Evolutionary conservation across 345 rosid species (phyloP).

Genomic region (Camelina sativa): DNA sequence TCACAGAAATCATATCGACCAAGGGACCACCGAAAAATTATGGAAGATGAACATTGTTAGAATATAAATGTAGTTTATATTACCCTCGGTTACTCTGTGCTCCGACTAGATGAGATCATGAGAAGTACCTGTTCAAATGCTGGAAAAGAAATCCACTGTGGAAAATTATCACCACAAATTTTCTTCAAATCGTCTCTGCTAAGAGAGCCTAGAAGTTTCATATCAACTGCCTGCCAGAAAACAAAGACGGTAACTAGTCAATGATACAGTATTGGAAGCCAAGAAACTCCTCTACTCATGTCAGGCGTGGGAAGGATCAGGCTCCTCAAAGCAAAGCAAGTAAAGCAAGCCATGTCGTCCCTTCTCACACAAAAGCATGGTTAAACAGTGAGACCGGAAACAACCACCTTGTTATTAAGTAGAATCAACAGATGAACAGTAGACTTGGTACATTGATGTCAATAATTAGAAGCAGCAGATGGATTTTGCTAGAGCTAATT

Average conservation of each 20-base stretch:
- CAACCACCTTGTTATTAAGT: neutral
- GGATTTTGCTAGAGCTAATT: neutral
- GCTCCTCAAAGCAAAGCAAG: neutral
- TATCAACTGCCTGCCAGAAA: constrained; percentile 81
- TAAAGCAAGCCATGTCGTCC: neutral
- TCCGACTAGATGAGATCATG: neutral
- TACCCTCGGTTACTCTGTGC: neutral
- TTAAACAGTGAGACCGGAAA: constrained; percentile 3
- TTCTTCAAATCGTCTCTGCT: constrained; percentile 93
- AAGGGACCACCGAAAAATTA: neutral
- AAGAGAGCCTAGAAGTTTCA: constrained; percentile 85
- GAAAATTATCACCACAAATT: constrained; percentile 94
- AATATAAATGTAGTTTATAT: neutral
- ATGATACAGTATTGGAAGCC: neutral
- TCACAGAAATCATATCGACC: constrained; percentile 18
- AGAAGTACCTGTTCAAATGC: constrained; percentile 89
- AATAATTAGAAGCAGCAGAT: neutral
- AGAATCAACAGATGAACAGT: constrained; percentile 3
- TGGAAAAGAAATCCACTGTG: constrained; percentile 98
- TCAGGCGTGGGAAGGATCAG: neutral
- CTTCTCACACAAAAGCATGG: neutral
- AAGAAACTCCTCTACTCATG: neutral
- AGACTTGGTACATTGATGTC: constrained; percentile 7
- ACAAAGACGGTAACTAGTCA: constrained; percentile 11
- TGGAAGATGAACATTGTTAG: neutral